Conservation (phyloP, 1,284 basidiomycete species). For the Agaricales sp. region DNA sequence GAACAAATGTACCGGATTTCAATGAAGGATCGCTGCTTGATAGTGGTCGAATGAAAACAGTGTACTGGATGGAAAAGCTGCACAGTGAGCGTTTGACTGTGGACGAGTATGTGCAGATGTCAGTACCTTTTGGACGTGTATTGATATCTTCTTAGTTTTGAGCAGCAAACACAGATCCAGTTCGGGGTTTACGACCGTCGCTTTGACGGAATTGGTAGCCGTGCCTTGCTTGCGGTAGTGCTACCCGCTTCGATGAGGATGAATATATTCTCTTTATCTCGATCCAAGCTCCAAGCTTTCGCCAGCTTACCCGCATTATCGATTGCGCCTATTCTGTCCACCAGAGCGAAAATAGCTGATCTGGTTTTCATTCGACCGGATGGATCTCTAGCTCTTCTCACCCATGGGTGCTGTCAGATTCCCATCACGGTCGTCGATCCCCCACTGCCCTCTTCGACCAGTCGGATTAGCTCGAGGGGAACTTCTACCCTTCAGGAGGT, state of each 20-base stretch:
- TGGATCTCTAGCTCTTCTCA: conserved; percentile 41
- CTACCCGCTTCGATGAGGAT: conserved; percentile 37
- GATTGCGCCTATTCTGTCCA: conserved; percentile 48
- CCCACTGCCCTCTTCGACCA: conserved; percentile 13
- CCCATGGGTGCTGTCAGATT: conserved; percentile 47
- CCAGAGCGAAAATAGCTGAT: conserved; percentile 55
- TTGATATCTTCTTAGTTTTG: too few relatives aligned
- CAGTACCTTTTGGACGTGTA: conserved; percentile 3
- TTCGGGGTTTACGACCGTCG: conserved; percentile 57
- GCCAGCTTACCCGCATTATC: conserved; percentile 37
- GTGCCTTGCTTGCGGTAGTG: conserved; percentile 48
- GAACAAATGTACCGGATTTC: conserved; percentile 28
- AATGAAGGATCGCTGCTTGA: conserved; percentile 29
- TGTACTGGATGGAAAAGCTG: conserved; percentile 60
- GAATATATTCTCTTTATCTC: conserved; percentile 35
- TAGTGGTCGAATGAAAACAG: conserved; percentile 53
- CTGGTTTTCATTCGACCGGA: conserved; percentile 52
- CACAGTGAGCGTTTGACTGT: conserved; percentile 35
- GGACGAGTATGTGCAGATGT: conserved; percentile 46
- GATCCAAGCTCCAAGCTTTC: conserved; percentile 29
- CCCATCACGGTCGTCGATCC: conserved; percentile 21
- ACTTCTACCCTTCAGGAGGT: conserved; percentile 14
- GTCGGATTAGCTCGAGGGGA: too few relatives aligned
- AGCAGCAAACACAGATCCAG: conserved; percentile 26
- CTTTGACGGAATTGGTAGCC: conserved; percentile 40